Conservation (phyloP, 371 early-diverging fungal genomes). For the Funneliformis caledonium region DNA sequence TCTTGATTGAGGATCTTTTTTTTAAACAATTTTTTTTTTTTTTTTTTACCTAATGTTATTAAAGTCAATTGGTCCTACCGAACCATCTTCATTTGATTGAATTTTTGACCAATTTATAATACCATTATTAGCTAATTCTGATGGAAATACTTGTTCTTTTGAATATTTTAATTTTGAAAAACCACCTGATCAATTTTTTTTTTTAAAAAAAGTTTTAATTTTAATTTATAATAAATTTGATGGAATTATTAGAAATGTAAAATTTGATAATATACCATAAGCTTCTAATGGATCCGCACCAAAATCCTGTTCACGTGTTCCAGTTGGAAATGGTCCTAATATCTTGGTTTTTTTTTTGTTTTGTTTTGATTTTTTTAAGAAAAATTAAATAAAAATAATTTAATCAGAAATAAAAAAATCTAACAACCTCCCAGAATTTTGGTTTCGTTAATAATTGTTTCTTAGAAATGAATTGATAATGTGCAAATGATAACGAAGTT, state of each 20-base stretch:
- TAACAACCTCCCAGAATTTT: slow-evolving; percentile 3
- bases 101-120: slow-evolving; percentile 59
- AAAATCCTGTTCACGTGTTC: slow-evolving; percentile 67
- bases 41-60: slow-evolving; percentile 46
- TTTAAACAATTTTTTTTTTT: neutral
- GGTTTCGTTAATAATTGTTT: neutral
- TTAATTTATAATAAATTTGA: neutral
- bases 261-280: slow-evolving; percentile 52
- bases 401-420: neutral
- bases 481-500: no score
- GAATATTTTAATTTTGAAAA: slow-evolving; percentile 58
- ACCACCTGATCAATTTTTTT: slow-evolving; percentile 52
- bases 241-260: neutral
- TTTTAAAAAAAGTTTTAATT: neutral
- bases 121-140: slow-evolving; percentile 67
- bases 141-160: slow-evolving; percentile 55
- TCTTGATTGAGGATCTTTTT: no score
- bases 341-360: slow-evolving; percentile 36
- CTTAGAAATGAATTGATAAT: no score
- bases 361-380: slow-evolving; percentile 42
- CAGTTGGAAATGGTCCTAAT: slow-evolving; percentile 71
- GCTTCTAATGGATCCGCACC: slow-evolving; percentile 72
- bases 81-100: slow-evolving; percentile 48
- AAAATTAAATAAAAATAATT: neutral
- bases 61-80: slow-evolving; percentile 58